A percentile compares a stretch with the other conserved stretches of the same genome.
Conservation (phyloP, 1,284 basidiomycete species). For the Austroboletus niveus region DNA sequence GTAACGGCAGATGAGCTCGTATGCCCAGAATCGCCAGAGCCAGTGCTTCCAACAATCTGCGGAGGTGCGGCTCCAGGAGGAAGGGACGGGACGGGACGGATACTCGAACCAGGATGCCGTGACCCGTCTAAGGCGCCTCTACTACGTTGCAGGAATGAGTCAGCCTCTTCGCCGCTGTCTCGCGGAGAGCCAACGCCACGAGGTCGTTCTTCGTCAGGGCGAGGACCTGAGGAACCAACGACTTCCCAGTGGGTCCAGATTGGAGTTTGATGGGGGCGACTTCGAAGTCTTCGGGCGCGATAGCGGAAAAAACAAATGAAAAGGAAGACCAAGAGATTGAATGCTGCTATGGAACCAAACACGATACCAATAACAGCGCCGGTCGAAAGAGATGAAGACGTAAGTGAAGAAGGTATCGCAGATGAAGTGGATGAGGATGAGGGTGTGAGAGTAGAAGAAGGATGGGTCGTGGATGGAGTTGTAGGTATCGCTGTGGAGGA, state of each 20-base stretch:
- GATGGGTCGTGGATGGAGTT: conserved; percentile 22
- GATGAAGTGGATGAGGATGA: conserved; percentile 30
- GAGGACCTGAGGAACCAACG: conserved; percentile 31
- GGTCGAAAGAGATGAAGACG: conserved; percentile 28
- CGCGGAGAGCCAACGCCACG: conserved; percentile 65
- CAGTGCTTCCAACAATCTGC: conserved; percentile 29
- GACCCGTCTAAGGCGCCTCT: conserved; percentile 22
- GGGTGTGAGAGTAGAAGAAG: conserved; percentile 26
- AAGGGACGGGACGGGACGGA: conserved; percentile 29
- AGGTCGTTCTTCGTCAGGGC: conserved; percentile 33
- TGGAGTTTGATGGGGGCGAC: conserved; percentile 34
- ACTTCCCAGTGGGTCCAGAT: conserved; percentile 58
- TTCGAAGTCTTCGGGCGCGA: conserved; percentile 41
- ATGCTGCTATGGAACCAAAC: conserved; percentile 38
- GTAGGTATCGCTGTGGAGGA: conserved; percentile 27
- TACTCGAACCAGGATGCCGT: conserved; percentile 14
- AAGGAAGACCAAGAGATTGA: conserved; percentile 46
- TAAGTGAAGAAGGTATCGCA: conserved; percentile 25
- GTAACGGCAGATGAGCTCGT: conserved; percentile 28
- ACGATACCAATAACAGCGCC: conserved; percentile 48
- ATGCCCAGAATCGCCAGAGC: conserved; percentile 25
- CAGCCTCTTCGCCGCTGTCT: conserved; percentile 62
- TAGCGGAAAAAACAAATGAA: conserved; percentile 51
- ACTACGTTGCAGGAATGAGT: conserved; percentile 54
- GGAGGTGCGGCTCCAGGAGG: conserved; percentile 32